Base-by-base conservation (phyloP, 495 filamentous ascomycete genomes). In the Hypoxylon lenormandii region DNA sequence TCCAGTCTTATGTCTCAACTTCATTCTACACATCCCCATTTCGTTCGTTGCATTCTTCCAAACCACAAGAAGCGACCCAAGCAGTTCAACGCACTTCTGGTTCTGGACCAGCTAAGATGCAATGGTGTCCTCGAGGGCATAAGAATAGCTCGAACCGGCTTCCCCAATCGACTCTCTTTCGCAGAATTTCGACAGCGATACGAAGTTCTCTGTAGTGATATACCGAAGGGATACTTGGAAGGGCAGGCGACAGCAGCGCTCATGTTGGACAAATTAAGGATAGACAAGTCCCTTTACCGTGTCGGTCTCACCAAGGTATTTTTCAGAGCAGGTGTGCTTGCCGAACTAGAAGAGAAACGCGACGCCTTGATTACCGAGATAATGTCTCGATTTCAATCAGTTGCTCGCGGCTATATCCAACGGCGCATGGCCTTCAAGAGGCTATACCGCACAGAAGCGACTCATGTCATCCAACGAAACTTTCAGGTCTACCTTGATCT, bases 61-160 rank as follows among this genome's bases (percentile, higher is more conserved):
- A 99, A 99, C 73, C 95, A 99, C 82, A 96, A 94, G 80, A 99
- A 99, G 77, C 85, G 90, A n/a, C 92, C 96, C 1, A 98, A 97
- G 79, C 90, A 92, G 77, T 88, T 97, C 72, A 90, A 91, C 71
- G 91, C 92, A 0, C 88, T 92, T 1, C 84, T 98, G 5, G 96
- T 99, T 1, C 81, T 99, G 15, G 96, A 99, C 73, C 96, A 99
- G 76, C 82, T 99, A 4, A 88, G 96, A 30, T 99, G 96, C 78
- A 99, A 99, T 75, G 96, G 96, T 89, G 96, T 99, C 3, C 84
- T 99, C 4, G 96, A 99, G 78, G 96, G 96, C 47, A 99, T 99
- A 74, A 85, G 96, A 56, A 99, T 99, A 76, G 96, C 96, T 11
- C 87, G 96, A 11, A 99, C 95, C 26, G 96, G 96, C n/a, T 99